These are phyloP conservation scores for Neohortaea acidophila DNA, from an alignment of 495 filamentous ascomycete species.

Conservation along the genomic window DNA sequence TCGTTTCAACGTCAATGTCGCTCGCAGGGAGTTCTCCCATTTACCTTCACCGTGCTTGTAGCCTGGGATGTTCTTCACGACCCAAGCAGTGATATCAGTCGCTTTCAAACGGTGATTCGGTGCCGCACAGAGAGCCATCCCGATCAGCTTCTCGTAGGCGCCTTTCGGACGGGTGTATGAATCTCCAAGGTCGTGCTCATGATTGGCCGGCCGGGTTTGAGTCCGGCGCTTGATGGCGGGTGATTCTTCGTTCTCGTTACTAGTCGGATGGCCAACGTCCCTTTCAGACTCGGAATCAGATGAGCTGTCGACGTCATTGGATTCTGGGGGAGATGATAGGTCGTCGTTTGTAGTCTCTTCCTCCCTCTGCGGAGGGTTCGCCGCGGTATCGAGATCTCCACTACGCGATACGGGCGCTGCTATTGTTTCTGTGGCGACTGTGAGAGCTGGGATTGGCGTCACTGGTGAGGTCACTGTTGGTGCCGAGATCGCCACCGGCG, in stretches of 20 bases:
- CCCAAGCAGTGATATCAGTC: constrained; percentile 5
- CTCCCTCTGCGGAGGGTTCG: too few relatives aligned
- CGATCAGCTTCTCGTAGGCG: constrained; percentile 7
- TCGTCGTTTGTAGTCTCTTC: neutral
- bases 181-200: constrained; percentile 6
- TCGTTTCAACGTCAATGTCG: constrained; percentile 1
- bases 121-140: constrained; percentile 11
- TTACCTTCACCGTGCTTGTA: constrained; percentile 3
- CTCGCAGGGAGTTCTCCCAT: constrained; percentile 7
- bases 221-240: neutral
- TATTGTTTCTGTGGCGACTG: too few relatives aligned
- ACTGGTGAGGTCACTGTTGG: too few relatives aligned
- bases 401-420: too few relatives aligned
- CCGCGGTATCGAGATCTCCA: too few relatives aligned
- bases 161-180: constrained; percentile 1
- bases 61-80: constrained; percentile 12
- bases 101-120: constrained; percentile 3
- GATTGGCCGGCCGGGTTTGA: neutral
- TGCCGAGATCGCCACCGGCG: too few relatives aligned
- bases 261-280: neutral
- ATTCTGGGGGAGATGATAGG: neutral
- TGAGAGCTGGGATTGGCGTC: too few relatives aligned
- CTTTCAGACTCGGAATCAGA: neutral
- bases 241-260: neutral
- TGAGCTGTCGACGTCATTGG: neutral